Evolutionary conservation across 176 grass and related monocot species (phyloP).

Genomic region (Guadua angustifolia): DNA sequence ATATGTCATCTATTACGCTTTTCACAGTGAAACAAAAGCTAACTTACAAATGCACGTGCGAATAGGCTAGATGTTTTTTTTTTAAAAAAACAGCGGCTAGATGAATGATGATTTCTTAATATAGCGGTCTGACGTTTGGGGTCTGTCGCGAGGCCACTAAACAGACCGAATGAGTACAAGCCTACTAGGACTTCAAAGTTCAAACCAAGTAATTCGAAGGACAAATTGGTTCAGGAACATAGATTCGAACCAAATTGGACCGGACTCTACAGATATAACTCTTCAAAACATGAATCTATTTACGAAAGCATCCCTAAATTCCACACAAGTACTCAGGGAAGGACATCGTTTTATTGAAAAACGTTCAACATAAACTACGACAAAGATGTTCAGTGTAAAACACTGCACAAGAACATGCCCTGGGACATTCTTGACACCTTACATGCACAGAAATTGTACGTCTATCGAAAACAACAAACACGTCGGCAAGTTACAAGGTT

Average conservation of each 20-base stretch:
- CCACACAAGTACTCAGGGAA: neutral
- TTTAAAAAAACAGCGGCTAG: too few species aligned
- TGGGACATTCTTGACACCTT: neutral
- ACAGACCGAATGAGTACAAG: neutral
- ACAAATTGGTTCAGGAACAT: neutral
- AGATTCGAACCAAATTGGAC: neutral
- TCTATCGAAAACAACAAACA: conserved; percentile 14
- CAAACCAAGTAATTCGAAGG: neutral
- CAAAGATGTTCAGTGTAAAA: conserved; percentile 17
- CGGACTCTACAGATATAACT: neutral
- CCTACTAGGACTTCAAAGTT: neutral
- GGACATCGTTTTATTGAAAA: neutral
- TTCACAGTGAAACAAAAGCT: too few species aligned
- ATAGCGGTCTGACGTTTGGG: too few species aligned
- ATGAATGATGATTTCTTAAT: too few species aligned
- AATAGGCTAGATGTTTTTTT: too few species aligned
- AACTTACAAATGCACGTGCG: too few species aligned
- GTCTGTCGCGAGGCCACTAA: neutral
- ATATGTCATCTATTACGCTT: too few species aligned
- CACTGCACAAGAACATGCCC: neutral
- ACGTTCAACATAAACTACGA: neutral
- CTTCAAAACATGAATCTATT: neutral
- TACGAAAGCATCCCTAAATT: neutral
- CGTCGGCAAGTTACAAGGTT: conserved; percentile 32
- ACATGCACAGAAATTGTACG: neutral